phyloP scores from a whole-genome alignment of 805 yeast genomes.

The Brettanomyces custersianus region DNA sequence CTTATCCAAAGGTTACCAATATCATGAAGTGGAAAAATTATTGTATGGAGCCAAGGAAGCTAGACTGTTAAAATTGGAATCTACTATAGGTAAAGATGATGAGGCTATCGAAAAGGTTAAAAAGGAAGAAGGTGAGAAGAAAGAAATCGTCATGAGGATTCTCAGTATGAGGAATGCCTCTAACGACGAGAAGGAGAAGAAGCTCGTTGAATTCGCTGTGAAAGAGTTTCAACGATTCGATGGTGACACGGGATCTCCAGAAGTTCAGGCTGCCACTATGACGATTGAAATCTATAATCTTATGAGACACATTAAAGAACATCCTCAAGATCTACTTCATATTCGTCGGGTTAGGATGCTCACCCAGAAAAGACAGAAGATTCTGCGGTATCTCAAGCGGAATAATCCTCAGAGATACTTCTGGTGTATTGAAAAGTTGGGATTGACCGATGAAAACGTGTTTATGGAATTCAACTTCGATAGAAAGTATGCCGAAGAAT shows the following conservation, averaged over 20 bases:
- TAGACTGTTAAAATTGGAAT: conserved; percentile 28
- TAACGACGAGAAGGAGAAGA: conserved; percentile 44
- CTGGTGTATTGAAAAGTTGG: conserved; percentile 80
- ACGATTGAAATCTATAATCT: conserved; percentile 74
- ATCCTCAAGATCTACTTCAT: conserved; percentile 65
- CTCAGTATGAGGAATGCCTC: conserved; percentile 65
- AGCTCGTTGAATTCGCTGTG: conserved; percentile 57
- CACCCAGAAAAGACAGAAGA: conserved; percentile 83
- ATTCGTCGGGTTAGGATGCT: conserved; percentile 67
- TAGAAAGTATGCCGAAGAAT: conserved; percentile 69
- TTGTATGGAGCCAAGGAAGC: conserved; percentile 71
- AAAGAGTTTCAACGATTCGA: conserved; percentile 73
- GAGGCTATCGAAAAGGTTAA: conserved; percentile 16
- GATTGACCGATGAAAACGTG: conserved; percentile 73
- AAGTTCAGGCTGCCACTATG: conserved; percentile 89
- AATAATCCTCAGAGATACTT: conserved; percentile 75
- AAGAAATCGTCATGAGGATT: conserved; percentile 63
- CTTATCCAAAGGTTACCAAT: conserved; percentile 49
- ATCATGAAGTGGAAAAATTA: conserved; percentile 64
- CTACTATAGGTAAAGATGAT: conserved; percentile 15
- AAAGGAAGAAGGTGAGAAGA: conserved; percentile 43
- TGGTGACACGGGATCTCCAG: conserved; percentile 93
- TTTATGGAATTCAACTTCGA: conserved; percentile 76
- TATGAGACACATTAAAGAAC: conserved; percentile 61
- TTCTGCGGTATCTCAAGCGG: conserved; percentile 72